These are phyloP conservation scores for Atractiella rhizophila DNA, from an alignment of 768 basidiomycete species.

Conservation along the genomic window DNA sequence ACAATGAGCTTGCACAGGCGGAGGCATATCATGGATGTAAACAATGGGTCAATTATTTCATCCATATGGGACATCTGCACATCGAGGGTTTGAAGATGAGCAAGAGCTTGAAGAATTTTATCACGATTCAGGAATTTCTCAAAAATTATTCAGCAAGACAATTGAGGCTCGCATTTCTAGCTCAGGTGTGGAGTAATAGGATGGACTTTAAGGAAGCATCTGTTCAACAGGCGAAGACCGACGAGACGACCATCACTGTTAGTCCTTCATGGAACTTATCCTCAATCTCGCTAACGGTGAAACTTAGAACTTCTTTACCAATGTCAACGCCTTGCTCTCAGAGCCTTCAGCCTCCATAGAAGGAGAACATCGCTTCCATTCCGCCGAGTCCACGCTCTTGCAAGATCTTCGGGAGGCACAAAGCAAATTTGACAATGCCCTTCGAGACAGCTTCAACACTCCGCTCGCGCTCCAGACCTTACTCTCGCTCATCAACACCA, in stretches of 20 bases:
- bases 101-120: constrained; percentile 96
- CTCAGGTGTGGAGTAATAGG: constrained; percentile 72
- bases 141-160: constrained; percentile 60
- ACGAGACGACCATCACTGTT: constrained; percentile 68
- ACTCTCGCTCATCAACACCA: constrained; percentile 52
- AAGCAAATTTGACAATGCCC: constrained; percentile 48
- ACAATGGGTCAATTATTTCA: constrained; percentile 95
- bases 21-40: constrained; percentile 79
- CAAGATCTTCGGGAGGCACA: constrained; percentile 47
- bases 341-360: constrained; percentile 25
- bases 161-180: constrained; percentile 68
- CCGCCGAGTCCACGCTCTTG: constrained; percentile 41
- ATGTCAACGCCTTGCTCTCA: constrained; percentile 50
- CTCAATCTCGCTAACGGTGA: neutral
- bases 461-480: constrained; percentile 51
- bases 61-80: constrained; percentile 93
- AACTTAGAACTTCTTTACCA: constrained; percentile 72
- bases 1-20: constrained; percentile 87
- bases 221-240: constrained; percentile 57
- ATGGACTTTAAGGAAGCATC: constrained; percentile 79
- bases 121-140: constrained; percentile 78
- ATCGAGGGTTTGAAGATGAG: constrained; percentile 98
- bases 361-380: constrained; percentile 24
- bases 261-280: neutral
- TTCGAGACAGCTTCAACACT: constrained; percentile 95